Evolutionary conservation across 257 asterid species (phyloP), one percentile per base, ranked within the genome.

Genomic region (Penstemon barbatus): DNA sequence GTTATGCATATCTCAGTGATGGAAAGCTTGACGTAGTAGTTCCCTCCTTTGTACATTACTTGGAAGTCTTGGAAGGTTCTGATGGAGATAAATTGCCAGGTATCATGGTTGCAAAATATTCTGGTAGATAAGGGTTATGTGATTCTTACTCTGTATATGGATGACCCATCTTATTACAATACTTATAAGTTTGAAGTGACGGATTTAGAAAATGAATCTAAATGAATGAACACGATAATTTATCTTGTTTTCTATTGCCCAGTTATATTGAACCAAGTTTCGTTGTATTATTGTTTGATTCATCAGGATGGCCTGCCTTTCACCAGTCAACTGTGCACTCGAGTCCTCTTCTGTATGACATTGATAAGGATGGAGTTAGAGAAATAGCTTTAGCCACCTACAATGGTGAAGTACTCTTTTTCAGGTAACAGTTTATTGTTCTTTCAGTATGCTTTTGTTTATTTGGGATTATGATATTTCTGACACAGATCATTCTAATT

Each of bases 11-110:
- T 60, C 56, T 58, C 78, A 94, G 99, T 75, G 99, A 94, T 81
- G 99, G 99, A 71, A 94, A 94, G 86, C 94, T 89, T 73, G 99
- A 94, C 74, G 86, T 94, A 15, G 90, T 94, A 13, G 93, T 94
- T 70, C 95, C 99, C 68, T 91, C 99, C 44, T 94, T 94, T 80
- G 97, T 94, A 79, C 99, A 94, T 79, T 94, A 89, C 84, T 84
- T 94, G 90, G 99, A 94, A 77, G 98, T 91, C 49, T 86, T 94
- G 46, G 99, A 94, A 81, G 99, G 99, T 61, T 85, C 97, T 75
- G 99, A 94, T 84, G 99, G 99, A 72, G 99, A 94, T 80, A 94
- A 94, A 85, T 56, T 87, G 78, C 96, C 99, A 86, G 99, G 99
- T 94, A 75, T 25, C 33, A 43, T 44, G 39, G 61, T 77, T 49